Conservation (phyloP, 1,139 yeast species). For the Pneumocystis carinii region DNA sequence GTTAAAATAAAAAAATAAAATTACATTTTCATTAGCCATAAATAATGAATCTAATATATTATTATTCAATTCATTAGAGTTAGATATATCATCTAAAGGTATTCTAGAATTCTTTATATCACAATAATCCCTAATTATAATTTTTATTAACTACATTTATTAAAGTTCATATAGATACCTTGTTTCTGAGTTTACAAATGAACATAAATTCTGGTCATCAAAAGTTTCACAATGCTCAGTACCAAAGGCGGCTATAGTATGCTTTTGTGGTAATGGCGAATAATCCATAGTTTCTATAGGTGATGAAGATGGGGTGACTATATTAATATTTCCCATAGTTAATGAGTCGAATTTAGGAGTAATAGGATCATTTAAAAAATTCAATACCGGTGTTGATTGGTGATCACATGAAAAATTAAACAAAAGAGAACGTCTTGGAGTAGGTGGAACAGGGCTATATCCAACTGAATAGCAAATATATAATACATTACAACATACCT, state of each 20-base stretch:
- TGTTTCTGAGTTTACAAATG: slow-evolving; percentile 2
- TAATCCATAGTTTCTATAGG: slow-evolving; percentile 14
- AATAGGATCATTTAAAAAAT: slow-evolving; percentile 3
- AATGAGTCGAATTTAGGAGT: slow-evolving; percentile 12
- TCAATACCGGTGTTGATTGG: slow-evolving; percentile 6
- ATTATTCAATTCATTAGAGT: neutral
- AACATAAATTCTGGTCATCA: slow-evolving; percentile 7
- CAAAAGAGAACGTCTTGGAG: slow-evolving; percentile 24
- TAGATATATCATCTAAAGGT: neutral
- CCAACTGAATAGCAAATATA: neutral
- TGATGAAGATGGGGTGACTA: slow-evolving; percentile 5
- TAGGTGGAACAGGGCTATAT: slow-evolving; percentile 21
- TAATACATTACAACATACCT: neutral
- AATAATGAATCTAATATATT: neutral
- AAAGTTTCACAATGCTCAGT: slow-evolving; percentile 1
- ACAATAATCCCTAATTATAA: slow-evolving; percentile 4
- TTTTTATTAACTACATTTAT: slow-evolving; percentile 7
- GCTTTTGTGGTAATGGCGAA: slow-evolving; percentile 15
- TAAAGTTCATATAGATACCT: neutral
- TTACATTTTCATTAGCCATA: neutral
- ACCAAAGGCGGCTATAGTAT: neutral
- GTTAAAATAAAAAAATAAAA: neutral
- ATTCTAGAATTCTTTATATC: slow-evolving; percentile 2
- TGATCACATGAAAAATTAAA: slow-evolving; percentile 17
- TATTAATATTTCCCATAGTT: neutral